Base-by-base conservation (phyloP, 2,329 filamentous ascomycete species). In the Fusarium camptoceras region DNA sequence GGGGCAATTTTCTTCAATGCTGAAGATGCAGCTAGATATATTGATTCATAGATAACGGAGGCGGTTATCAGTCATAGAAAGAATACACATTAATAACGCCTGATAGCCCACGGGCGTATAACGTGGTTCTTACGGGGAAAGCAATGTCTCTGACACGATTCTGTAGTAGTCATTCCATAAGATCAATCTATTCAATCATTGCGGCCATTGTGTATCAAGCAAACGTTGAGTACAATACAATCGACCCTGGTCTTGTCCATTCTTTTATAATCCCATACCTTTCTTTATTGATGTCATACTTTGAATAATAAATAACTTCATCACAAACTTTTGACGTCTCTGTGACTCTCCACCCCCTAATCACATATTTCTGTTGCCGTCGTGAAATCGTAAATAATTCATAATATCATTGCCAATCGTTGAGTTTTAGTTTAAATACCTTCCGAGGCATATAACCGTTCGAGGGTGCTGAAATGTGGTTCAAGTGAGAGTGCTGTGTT, bases 401-500 rank as follows among this genome's bases (percentile, higher is more conserved):
- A 59, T 63, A 48, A 68, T 55, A 34, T 74, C 70, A 53, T 75
- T 61, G 57, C 64, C 44, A 24, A 50, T 64, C 55, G 51, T 71
- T 64, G 47, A 58, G 61, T 66, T 58, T 66, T 48, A 39, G 31
- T 42, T 28, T 57, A 25, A 20, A 24, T 47, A 37, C 44, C 27
- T 51, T 51, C 59, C 28, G 9, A 54, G 55, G 41, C 30, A 48
- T 28, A 42, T 16, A 10, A 28, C 30, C 20, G 44, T 50, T 31
- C 9, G 22, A 37, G 31, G 27, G 34, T 50, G 43, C 37, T 34
- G n/a, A 25, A 49, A 24, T 41, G 48, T 55, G 41, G 37, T 41
- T 34, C 31, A 55, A 59, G 15, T 48, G 66, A 73, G 73, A 73
- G 73, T 75, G 44, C 73, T 76, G 73, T 75, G 6, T 66, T 71